Evolutionary conservation across 805 yeast species (phyloP), one percentile per base, ranked within the genome.

Genomic region (Myxozyma neglecta): DNA sequence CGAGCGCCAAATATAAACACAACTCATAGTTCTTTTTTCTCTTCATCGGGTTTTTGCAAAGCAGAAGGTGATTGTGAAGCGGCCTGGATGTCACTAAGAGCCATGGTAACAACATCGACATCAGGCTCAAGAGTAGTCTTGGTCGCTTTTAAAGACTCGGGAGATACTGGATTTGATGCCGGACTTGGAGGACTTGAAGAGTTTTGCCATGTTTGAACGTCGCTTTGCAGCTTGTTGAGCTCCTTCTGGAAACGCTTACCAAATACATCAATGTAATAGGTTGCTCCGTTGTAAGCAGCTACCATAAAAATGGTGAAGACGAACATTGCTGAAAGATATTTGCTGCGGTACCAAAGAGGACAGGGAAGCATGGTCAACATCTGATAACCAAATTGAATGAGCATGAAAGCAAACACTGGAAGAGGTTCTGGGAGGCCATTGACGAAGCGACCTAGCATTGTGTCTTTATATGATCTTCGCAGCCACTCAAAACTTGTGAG

Each of bases 231-330:
- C 69, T 83, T 83, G 32, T 78, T 75, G 29, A 93, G 91, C 73
- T 94, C 97, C 70, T 87, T 89, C 70, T 91, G 96, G 70, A 91
- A 86, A 66, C 92, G 83, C 72, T 86, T 88, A 20, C 98, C 98
- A 75, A 91, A 94, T 54, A 87, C 87, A 70, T 93, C 98, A 59
- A 94, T 81, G 73, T 93, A 93, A 72, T 90, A 93, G 0, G 96
- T 90, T 1, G 98, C 99, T 35, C 99, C 99, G 68, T 94, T 92
- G 73, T 87, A 90, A 46, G 91, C 80, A 1, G 98, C 96, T 73
- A 84, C 81, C 50, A 85, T 73, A 68, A 92, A 91, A n/a, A 93
- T 89, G 54, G 82, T 79, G 1, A 83, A 75, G 65, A 93, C 80
- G 70, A 91, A 92, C 0, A 79, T 66, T 0, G 86, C 83, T 32